Base-by-base conservation (phyloP, 2,329 filamentous ascomycete species). In the Fusarium musae region DNA sequence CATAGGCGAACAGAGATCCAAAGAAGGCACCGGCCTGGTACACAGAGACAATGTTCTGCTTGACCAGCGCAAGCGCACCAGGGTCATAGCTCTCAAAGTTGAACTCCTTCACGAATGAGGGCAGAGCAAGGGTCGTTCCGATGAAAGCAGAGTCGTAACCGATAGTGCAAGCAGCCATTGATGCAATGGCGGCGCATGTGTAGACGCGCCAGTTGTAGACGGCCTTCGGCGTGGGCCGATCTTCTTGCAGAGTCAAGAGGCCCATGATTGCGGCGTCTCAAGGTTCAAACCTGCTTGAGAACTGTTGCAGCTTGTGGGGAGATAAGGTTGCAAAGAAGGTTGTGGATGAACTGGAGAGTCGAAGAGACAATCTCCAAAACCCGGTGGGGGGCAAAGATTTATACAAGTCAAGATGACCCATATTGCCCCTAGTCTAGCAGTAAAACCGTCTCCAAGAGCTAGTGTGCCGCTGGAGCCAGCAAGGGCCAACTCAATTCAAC, bases 1-100 rank as follows among this genome's bases (percentile, higher is more conserved):
- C 86, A 75, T 93, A 95, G 63, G 90, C 92, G 67, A 88, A 87
- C 44, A 94, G 83, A n/a, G 91, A 89, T 57, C 93, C 93, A 75
- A 96, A 95, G 84, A 96, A 95, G 67, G 93, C 93, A 66, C 93
- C 93, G 15, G 93, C 93, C 82, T 96, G 93, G 83, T 94, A 95
- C 60, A 92, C 89, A 32, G 92, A 94, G 58, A 95, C 93, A 69
- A 95, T 94, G 80, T 95, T 96, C 76, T 91, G 85, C 77, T 90
- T 91, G 53, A 93, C 84, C 8, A 93, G 82, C 36, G 90, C 87
- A 32, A 90, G 83, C n/a, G 88, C 78, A 6, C 76, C 62, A 1
- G 79, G 60, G 9, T 79, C 81, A 82, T 91, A 88, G 5, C 82
- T 77, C 5, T 80, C 83, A 75, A 95, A 91, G 19, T 84, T 76